Conservation (phyloP, 768 basidiomycete species). For the Leucocoprinus sp. region DNA sequence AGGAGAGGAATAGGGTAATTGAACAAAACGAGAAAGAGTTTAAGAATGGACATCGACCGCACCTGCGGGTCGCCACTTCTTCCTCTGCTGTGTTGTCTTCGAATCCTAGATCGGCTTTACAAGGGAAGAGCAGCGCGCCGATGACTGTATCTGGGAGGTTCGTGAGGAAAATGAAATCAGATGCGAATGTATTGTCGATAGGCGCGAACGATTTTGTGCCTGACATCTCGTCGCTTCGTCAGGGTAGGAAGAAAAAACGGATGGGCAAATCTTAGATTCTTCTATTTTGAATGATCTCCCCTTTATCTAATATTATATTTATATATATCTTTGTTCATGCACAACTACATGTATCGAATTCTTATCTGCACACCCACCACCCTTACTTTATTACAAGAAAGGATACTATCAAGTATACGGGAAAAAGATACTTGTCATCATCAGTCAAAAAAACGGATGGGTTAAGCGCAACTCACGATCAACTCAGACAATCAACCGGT, state of each 20-base stretch:
- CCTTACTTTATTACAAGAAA: too few relatives aligned
- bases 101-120: background rate
- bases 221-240: slow-evolving; percentile 9
- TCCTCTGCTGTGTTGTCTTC: slow-evolving; percentile 10
- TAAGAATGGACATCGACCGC: slow-evolving; percentile 20
- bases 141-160: background rate
- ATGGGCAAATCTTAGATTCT: slow-evolving; percentile 23
- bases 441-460: too few relatives aligned
- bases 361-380: too few relatives aligned
- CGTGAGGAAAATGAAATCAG: slow-evolving; percentile 8
- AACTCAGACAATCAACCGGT: too few relatives aligned
- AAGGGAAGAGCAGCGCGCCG: slow-evolving; percentile 7
- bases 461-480: too few relatives aligned
- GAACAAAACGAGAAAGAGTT: slow-evolving; percentile 15
- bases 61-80: slow-evolving; percentile 22
- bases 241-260: slow-evolving; percentile 24
- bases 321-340: too few relatives aligned
- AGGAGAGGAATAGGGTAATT: slow-evolving; percentile 10
- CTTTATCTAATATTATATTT: slow-evolving; percentile 1
- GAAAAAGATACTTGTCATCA: too few relatives aligned
- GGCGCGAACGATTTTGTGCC: slow-evolving; percentile 1
- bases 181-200: slow-evolving; percentile 7
- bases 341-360: too few relatives aligned
- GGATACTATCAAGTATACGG: too few relatives aligned
- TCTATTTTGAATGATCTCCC: slow-evolving; percentile 16